Evolutionary conservation across 495 filamentous ascomycete species (phyloP).

Genomic region (Neurospora pannonica): DNA sequence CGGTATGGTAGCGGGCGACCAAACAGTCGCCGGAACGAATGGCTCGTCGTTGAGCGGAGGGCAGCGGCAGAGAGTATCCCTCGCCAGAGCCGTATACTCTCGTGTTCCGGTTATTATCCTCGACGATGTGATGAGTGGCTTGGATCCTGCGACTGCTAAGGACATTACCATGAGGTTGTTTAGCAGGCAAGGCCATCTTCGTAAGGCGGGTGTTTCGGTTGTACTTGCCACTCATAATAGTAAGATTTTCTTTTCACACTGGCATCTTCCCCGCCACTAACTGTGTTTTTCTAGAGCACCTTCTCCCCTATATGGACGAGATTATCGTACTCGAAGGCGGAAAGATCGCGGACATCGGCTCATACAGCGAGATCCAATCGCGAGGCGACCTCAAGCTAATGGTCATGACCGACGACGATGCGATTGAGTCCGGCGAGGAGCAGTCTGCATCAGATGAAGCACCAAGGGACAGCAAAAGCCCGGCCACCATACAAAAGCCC

Average conservation of each 20-base stretch:
- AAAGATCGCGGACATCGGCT: not conserved
- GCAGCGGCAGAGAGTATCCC: conserved; percentile 51
- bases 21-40: conserved; percentile 53
- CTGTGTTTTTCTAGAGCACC: not conserved
- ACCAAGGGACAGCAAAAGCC: not conserved
- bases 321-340: not conserved
- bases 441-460: not conserved
- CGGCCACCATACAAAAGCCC: not conserved
- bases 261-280: too few species aligned
- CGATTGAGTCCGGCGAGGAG: not conserved
- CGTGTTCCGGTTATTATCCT: conserved; percentile 20
- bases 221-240: conserved; percentile 17
- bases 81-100: conserved; percentile 26
- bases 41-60: conserved; percentile 58
- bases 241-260: too few species aligned
- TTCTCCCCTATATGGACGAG: conserved; percentile 1
- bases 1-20: conserved; percentile 40
- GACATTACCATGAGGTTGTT: conserved; percentile 50
- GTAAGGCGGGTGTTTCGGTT: conserved; percentile 13
- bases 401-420: not conserved
- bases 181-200: conserved; percentile 14
- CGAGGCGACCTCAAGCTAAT: not conserved
- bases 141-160: conserved; percentile 54
- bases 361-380: not conserved
- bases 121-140: conserved; percentile 49